Evolutionary conservation across 345 rosid genomes (phyloP).

Genomic region (Salix dunnii): DNA sequence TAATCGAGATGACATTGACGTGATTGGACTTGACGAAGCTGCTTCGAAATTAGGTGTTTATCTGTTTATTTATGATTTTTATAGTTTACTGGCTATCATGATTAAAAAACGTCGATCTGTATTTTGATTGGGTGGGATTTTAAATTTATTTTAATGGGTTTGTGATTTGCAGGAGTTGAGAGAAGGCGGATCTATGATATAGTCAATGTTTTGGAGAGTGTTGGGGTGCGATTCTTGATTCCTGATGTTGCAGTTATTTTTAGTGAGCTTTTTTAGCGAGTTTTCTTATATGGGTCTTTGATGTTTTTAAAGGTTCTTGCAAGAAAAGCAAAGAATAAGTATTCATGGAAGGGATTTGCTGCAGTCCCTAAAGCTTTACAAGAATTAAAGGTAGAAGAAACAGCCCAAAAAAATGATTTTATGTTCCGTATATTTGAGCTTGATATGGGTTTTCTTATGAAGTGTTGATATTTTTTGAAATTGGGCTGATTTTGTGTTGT

Average conservation of each 20-base stretch:
- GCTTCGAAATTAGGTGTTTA: slow-evolving; percentile 60
- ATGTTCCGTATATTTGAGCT: not conserved
- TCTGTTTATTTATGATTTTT: not conserved
- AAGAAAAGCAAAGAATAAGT: slow-evolving; percentile 52
- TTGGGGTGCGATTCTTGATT: slow-evolving; percentile 22
- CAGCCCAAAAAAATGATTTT: not conserved
- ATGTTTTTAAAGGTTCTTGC: slow-evolving; percentile 18
- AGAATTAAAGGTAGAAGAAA: slow-evolving; percentile 46
- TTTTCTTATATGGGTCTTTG: not conserved
- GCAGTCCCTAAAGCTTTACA: slow-evolving; percentile 65
- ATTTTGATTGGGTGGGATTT: not conserved
- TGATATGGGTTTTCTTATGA: not conserved
- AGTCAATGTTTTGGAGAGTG: slow-evolving; percentile 31
- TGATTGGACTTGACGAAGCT: slow-evolving; percentile 81
- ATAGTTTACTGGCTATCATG: not conserved
- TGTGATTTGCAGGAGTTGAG: slow-evolving; percentile 26
- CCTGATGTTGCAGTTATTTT: not conserved
- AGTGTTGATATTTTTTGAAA: not conserved
- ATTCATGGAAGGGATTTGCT: slow-evolving; percentile 75
- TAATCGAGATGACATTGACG: slow-evolving; percentile 58
- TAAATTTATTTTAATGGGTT: not conserved
- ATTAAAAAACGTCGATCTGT: not conserved
- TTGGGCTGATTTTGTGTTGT: slow-evolving; percentile 8
- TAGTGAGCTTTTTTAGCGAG: not conserved
- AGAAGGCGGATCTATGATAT: slow-evolving; percentile 36